These are phyloP conservation scores for Gomphus bonarii DNA, from an alignment of 1,284 basidiomycete genomes.

Conservation along the genomic window DNA sequence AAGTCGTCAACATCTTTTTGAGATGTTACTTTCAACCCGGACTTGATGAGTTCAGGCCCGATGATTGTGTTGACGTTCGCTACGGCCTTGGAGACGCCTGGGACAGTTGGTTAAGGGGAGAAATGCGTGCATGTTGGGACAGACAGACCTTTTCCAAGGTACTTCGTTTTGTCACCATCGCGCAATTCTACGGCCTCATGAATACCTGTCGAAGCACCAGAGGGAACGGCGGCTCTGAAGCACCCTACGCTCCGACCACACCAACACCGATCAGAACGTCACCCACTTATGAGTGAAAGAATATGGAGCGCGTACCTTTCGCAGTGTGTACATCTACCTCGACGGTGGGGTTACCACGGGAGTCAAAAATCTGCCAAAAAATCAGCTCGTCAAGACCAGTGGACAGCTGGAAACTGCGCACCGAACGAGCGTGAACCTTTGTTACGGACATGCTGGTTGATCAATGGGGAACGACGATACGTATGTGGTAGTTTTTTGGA, in stretches of 20 bases:
- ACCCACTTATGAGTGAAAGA: not conserved
- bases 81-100: slow-evolving; percentile 91
- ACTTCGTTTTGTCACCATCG: slow-evolving; percentile 88
- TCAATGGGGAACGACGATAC: not conserved
- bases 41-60: slow-evolving; percentile 83
- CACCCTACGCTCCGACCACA: slow-evolving; percentile 45
- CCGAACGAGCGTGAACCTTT: slow-evolving; percentile 85
- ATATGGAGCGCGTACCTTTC: slow-evolving; percentile 49
- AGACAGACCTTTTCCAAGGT: slow-evolving; percentile 85
- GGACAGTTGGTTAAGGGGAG: not conserved
- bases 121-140: not conserved
- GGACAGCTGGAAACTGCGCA: slow-evolving; percentile 23
- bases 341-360: slow-evolving; percentile 92
- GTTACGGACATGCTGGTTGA: slow-evolving; percentile 66
- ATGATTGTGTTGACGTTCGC: slow-evolving; percentile 91
- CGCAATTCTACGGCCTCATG: slow-evolving; percentile 99
- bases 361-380: slow-evolving; percentile 86
- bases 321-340: slow-evolving; percentile 88
- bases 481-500: not conserved
- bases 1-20: slow-evolving; percentile 98
- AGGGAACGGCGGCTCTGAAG: slow-evolving; percentile 94
- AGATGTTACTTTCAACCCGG: slow-evolving; percentile 77
- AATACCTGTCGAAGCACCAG: slow-evolving; percentile 96
- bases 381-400: slow-evolving; percentile 11
- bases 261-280: slow-evolving; percentile 2